Conservation (phyloP, 257 asterid species). For the Solanum chiquidenum region DNA sequence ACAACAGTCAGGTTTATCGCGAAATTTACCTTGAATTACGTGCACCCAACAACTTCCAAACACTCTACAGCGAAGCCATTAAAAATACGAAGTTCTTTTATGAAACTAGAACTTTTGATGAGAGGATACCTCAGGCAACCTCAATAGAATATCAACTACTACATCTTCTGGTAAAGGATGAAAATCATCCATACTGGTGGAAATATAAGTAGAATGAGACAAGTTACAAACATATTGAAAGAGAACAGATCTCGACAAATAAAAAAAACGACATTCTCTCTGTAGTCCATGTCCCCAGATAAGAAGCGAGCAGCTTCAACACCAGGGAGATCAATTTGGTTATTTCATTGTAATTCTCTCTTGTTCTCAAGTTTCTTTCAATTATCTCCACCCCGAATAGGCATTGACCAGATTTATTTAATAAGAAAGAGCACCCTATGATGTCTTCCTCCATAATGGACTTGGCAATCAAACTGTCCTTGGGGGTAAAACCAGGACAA, state of each 20-base stretch:
- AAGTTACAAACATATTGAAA: too few species aligned
- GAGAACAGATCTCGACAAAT: too few species aligned
- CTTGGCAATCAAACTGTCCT: slow-evolving; percentile 70
- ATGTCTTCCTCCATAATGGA: slow-evolving; percentile 80
- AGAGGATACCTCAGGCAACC: slow-evolving; percentile 29
- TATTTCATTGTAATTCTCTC: slow-evolving; percentile 61
- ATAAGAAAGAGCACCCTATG: slow-evolving; percentile 16
- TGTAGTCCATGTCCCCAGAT: slow-evolving; percentile 72
- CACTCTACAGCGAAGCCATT: too few species aligned
- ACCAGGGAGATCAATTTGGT: slow-evolving; percentile 7
- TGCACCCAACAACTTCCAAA: too few species aligned
- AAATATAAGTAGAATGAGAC: too few species aligned
- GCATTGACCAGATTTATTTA: slow-evolving; percentile 70
- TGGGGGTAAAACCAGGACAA: slow-evolving; percentile 80
- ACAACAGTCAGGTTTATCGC: too few species aligned
- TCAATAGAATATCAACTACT: slow-evolving; percentile 12
- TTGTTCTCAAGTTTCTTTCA: slow-evolving; percentile 57
- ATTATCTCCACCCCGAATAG: slow-evolving; percentile 54
- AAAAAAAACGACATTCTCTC: slow-evolving; percentile 38
- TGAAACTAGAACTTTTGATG: slow-evolving; percentile 16
- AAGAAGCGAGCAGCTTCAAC: slow-evolving; percentile 38
- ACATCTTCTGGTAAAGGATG: slow-evolving; percentile 14
- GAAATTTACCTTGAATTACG: too few species aligned
- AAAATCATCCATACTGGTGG: background rate
- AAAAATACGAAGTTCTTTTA: background rate